Evolutionary conservation across 2,329 filamentous ascomycete genomes (phyloP).

Genomic region (Pseudogymnoascus sp.): DNA sequence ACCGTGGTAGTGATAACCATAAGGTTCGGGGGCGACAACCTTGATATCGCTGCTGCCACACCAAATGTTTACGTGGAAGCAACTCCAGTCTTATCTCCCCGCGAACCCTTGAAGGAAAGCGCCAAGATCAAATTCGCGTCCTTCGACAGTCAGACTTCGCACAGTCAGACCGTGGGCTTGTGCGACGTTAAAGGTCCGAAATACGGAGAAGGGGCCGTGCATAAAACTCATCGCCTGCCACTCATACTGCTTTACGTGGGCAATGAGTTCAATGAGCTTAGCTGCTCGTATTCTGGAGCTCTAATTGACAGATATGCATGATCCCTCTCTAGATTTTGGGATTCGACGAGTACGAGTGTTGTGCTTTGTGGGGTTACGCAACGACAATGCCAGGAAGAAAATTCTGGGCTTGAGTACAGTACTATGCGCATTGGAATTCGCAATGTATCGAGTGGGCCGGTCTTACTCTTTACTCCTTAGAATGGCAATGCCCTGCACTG

Average conservation of each 20-base stretch:
- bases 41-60: not conserved
- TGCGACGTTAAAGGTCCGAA: not conserved
- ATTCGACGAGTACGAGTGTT: not conserved
- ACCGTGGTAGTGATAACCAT: not conserved
- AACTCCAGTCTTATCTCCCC: not conserved
- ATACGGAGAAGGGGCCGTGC: not conserved
- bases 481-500: not conserved
- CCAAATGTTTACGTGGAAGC: not conserved
- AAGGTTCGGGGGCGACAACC: constrained; percentile 4
- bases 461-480: not conserved
- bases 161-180: not conserved
- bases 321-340: not conserved
- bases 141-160: not conserved
- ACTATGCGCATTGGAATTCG: not conserved
- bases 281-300: not conserved
- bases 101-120: not conserved
- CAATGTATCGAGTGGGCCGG: not conserved
- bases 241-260: not conserved
- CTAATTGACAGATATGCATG: not conserved
- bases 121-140: not conserved
- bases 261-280: not conserved
- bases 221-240: not conserved
- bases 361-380: not conserved
- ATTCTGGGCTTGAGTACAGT: not conserved
- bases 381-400: not conserved